Evolutionary conservation across 345 rosid species (phyloP).

Genomic region (Aurinia saxatilis): DNA sequence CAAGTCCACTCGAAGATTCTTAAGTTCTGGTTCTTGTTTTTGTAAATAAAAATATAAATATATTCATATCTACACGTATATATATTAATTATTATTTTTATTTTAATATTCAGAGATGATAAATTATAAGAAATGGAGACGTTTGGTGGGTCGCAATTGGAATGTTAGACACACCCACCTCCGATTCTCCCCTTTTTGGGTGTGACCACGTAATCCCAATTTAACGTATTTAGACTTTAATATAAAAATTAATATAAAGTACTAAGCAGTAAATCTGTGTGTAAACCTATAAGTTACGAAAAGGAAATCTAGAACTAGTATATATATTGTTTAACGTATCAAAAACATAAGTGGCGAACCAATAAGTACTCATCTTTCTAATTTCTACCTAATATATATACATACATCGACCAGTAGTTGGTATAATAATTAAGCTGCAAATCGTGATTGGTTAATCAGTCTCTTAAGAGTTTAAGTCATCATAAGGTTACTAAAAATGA

Average conservation of each 20-base stretch:
- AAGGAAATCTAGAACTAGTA: background rate
- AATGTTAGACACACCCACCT: slow-evolving; percentile 26
- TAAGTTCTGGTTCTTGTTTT: background rate
- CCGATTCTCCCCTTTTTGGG: slow-evolving; percentile 20
- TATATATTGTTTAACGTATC: too few relatives aligned
- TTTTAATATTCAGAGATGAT: background rate
- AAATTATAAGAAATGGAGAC: slow-evolving; percentile 10
- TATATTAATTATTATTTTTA: background rate
- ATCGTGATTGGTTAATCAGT: background rate
- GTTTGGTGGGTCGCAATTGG: slow-evolving; percentile 37
- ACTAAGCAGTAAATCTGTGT: slow-evolving; percentile 3
- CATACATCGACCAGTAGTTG: too few relatives aligned
- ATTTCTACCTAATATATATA: too few relatives aligned
- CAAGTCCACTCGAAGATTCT: slow-evolving; percentile 26
- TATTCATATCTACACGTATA: background rate
- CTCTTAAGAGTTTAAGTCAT: background rate
- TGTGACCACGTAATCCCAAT: slow-evolving; percentile 27
- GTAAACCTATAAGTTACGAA: background rate
- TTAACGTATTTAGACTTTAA: background rate
- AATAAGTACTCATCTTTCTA: too few relatives aligned
- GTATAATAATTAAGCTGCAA: background rate
- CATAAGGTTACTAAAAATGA: background rate
- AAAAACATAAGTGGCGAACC: too few relatives aligned
- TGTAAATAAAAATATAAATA: background rate
- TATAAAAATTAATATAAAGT: background rate